Percentiles rank a stretch among this genome's conserved stretches.
These are phyloP conservation scores for Penicillium psychrofluorescens DNA, from an alignment of 495 filamentous ascomycete genomes.

Conservation along the genomic window DNA sequence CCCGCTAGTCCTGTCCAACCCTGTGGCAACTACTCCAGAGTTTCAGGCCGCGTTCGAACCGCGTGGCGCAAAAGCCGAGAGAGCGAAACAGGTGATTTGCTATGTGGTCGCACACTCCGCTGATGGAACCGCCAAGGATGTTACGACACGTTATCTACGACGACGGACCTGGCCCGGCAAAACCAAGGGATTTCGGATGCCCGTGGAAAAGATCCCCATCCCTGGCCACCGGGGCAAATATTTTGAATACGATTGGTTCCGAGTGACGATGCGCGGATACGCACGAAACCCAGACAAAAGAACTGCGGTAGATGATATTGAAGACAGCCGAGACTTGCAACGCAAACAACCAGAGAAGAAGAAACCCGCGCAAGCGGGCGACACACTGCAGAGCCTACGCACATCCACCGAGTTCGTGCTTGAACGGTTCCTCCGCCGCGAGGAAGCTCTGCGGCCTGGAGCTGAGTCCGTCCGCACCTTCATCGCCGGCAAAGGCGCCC, in stretches of 20 bases:
- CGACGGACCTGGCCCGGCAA: constrained; percentile 78
- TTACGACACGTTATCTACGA: constrained; percentile 87
- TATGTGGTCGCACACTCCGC: constrained; percentile 84
- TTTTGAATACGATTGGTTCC: constrained; percentile 80
- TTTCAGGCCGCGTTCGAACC: constrained; percentile 73
- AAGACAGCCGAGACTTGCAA: constrained; percentile 69
- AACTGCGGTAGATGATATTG: constrained; percentile 66
- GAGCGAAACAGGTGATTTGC: constrained; percentile 80
- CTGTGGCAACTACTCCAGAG: constrained; percentile 61
- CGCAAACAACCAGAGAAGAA: constrained; percentile 64
- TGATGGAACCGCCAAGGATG: constrained; percentile 88
- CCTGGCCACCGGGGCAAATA: constrained; percentile 70
- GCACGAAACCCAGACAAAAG: constrained; percentile 45
- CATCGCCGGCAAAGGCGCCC: constrained; percentile 58
- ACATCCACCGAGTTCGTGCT: constrained; percentile 79
- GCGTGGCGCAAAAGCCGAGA: constrained; percentile 71
- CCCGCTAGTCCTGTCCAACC: constrained; percentile 57
- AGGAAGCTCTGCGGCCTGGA: constrained; percentile 74
- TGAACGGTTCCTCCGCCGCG: constrained; percentile 80
- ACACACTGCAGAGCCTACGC: constrained; percentile 81
- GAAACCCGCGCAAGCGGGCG: constrained; percentile 58
- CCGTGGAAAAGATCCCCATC: constrained; percentile 68
- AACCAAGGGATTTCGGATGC: constrained; percentile 78
- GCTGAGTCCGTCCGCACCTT: constrained; percentile 70
- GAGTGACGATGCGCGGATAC: constrained; percentile 67